Conservation (phyloP, 305 asterid genomes). For the Fraxinus floribunda region DNA sequence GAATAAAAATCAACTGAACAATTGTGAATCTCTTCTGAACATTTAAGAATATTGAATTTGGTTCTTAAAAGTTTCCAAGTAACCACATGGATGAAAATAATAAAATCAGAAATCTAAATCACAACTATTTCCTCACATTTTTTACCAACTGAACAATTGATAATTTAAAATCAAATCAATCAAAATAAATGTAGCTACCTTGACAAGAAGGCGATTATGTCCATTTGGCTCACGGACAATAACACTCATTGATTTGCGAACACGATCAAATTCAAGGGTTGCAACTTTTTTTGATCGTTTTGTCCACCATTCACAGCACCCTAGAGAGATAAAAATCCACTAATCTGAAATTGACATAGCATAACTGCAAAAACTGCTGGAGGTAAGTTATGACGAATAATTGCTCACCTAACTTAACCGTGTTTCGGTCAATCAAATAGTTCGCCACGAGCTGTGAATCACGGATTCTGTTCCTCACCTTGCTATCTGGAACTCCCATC, state of each 20-base stretch:
- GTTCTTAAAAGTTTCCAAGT: not conserved
- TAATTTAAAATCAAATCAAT: not conserved
- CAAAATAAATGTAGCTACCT: slow-evolving; percentile 43
- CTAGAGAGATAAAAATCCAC: slow-evolving; percentile 32
- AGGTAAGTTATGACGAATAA: slow-evolving; percentile 11
- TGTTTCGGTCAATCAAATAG: slow-evolving; percentile 64
- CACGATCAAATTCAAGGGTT: slow-evolving; percentile 83
- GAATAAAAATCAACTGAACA: not conserved
- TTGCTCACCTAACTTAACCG: slow-evolving; percentile 58
- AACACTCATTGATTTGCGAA: slow-evolving; percentile 90
- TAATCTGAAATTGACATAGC: slow-evolving; percentile 7
- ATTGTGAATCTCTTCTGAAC: not conserved
- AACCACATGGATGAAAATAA: not conserved
- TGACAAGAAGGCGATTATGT: slow-evolving; percentile 79
- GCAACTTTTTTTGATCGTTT: slow-evolving; percentile 68
- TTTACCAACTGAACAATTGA: not conserved
- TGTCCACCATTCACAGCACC: slow-evolving; percentile 86
- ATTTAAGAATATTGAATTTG: slow-evolving; percentile 5
- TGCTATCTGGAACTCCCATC: slow-evolving; percentile 73
- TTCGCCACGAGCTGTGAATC: slow-evolving; percentile 52
- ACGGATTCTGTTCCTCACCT: slow-evolving; percentile 52
- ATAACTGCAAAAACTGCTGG: slow-evolving; percentile 3
- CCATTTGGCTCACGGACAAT: slow-evolving; percentile 61
- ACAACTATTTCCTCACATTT: not conserved
- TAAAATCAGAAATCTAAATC: not conserved